A percentile compares a stretch with the other conserved stretches of the same genome.
These are phyloP conservation scores for Vicia faba DNA, from an alignment of 306 rosid genomes.

Conservation along the genomic window DNA sequence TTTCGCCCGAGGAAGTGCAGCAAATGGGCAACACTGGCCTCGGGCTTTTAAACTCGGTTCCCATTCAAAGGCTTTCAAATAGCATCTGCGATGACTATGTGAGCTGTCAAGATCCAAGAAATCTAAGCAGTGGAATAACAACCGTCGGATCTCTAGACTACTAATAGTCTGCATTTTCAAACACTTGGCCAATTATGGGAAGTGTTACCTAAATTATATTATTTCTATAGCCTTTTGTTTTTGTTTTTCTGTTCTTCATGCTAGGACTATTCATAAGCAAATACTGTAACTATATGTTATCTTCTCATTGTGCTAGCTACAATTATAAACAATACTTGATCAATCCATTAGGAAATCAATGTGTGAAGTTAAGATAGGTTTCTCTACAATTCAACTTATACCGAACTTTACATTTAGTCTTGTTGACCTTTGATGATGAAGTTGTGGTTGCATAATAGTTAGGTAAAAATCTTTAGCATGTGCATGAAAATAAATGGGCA, in stretches of 20 bases:
- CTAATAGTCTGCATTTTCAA: conserved; percentile 44
- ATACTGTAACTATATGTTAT: conserved; percentile 68
- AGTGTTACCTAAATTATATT: conserved; percentile 47
- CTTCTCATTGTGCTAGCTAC: conserved; percentile 45
- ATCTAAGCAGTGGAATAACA: conserved; percentile 68
- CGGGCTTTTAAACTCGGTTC: conserved; percentile 75
- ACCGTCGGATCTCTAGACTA: conserved; percentile 84
- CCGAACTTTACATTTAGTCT: conserved; percentile 6
- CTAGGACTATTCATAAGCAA: conserved; percentile 56
- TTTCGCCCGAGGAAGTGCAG: conserved; percentile 95
- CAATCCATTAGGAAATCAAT: conserved; percentile 58
- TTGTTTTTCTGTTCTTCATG: conserved; percentile 37
- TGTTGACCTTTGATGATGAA: conserved; percentile 9
- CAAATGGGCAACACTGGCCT: conserved; percentile 85
- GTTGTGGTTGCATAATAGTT: conserved; percentile 8
- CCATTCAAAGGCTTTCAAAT: conserved; percentile 79
- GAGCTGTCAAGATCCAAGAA: conserved; percentile 82
- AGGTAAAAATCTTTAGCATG: conserved; percentile 21
- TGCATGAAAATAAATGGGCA: conserved; percentile 30
- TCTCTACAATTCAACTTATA: conserved; percentile 14
- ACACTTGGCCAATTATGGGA: conserved; percentile 46
- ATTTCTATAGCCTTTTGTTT: conserved; percentile 39
- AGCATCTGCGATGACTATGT: conserved; percentile 67
- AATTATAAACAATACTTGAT: conserved; percentile 56
- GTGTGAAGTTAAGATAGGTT: conserved; percentile 50